phyloP scores from a whole-genome alignment of 1,284 basidiomycete genomes.

The Porphyrellus sp. region DNA sequence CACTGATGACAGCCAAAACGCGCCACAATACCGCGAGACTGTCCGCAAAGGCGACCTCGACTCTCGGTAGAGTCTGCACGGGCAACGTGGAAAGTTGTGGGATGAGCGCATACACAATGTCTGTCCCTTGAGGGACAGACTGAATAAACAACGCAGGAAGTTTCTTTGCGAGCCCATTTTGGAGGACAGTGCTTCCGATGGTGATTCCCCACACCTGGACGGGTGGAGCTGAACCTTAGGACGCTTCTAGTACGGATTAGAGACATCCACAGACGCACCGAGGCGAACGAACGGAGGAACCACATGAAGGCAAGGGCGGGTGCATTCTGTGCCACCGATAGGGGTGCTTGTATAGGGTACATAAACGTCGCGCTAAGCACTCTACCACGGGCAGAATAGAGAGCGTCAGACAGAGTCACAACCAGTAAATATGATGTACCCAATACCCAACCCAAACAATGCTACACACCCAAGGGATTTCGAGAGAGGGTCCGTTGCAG shows the following conservation, averaged over 20 bases:
- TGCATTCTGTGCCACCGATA: conserved; percentile 33
- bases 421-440: background rate
- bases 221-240: background rate
- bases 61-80: background rate
- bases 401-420: too few species aligned
- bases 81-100: conserved; percentile 3
- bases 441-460: conserved; percentile 5
- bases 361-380: conserved; percentile 1
- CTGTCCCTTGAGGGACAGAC: conserved; percentile 9
- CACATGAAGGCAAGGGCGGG: too few species aligned
- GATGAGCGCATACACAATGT: conserved; percentile 9
- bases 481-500: background rate
- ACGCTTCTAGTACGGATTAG: background rate
- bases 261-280: conserved; percentile 2
- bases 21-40: conserved; percentile 1
- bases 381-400: too few species aligned
- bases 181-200: background rate
- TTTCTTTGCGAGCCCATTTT: too few species aligned
- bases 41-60: background rate
- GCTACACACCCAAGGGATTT: background rate
- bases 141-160: conserved; percentile 24
- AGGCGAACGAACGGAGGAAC: conserved; percentile 32
- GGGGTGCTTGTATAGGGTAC: conserved; percentile 37
- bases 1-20: background rate
- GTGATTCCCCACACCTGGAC: conserved; percentile 1